Evolutionary conservation across 768 basidiomycete genomes (phyloP).

Genomic region (Cyathus striatus): DNA sequence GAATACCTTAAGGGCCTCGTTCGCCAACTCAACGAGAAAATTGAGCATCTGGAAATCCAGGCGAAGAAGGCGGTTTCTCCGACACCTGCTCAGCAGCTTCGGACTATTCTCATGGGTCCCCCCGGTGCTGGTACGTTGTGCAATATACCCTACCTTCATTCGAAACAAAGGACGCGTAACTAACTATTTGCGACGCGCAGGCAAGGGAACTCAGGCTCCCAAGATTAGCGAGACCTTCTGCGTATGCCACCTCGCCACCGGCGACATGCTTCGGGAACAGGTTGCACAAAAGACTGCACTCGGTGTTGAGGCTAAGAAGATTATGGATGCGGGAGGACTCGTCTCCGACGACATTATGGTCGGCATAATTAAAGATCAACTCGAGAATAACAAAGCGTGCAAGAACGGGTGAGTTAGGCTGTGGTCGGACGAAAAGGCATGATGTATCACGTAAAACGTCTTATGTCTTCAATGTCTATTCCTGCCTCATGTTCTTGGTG

Average conservation of each 20-base stretch:
- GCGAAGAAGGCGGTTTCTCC: slow-evolving; percentile 43
- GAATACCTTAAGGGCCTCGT: slow-evolving; percentile 95
- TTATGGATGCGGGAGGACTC: slow-evolving; percentile 96
- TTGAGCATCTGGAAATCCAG: slow-evolving; percentile 68
- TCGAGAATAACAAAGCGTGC: slow-evolving; percentile 89
- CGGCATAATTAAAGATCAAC: slow-evolving; percentile 93
- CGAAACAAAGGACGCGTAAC: not conserved
- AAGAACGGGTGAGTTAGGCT: slow-evolving; percentile 79
- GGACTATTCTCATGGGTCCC: slow-evolving; percentile 92
- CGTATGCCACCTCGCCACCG: slow-evolving; percentile 97
- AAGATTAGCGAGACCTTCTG: slow-evolving; percentile 89
- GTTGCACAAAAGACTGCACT: slow-evolving; percentile 82
- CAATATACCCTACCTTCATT: slow-evolving; percentile 1
- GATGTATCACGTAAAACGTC: not conserved
- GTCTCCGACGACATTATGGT: slow-evolving; percentile 97
- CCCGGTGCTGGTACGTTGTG: slow-evolving; percentile 84
- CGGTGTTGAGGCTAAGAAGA: slow-evolving; percentile 90
- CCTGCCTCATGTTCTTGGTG: not conserved
- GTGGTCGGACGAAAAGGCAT: not conserved
- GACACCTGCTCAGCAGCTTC: slow-evolving; percentile 72
- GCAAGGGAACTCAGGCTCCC: slow-evolving; percentile 98
- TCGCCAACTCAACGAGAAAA: slow-evolving; percentile 87
- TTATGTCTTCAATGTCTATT: not conserved
- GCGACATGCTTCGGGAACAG: slow-evolving; percentile 97
- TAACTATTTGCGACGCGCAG: slow-evolving; percentile 41